Evolutionary conservation across 129 eudicot species (phyloP).

Genomic region (Chrysanthemum makinoi): DNA sequence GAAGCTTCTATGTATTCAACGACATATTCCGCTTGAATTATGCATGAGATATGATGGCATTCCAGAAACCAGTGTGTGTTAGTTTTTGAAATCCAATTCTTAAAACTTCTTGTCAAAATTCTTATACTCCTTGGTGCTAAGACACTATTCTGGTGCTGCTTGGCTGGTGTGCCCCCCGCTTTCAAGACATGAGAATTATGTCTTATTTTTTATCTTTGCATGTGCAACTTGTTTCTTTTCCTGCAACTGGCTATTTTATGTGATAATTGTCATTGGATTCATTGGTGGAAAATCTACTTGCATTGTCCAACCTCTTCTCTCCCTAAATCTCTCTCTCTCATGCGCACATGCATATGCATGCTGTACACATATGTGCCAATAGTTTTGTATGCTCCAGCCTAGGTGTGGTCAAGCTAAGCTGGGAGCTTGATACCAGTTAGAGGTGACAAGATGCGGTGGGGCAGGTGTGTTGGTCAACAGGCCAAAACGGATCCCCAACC

Average conservation of each 20-base stretch:
- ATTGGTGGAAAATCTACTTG: constrained; percentile 1
- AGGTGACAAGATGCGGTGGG: no score
- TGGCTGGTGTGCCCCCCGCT: constrained; percentile 27
- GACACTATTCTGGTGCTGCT: constrained; percentile 22
- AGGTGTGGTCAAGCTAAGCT: background rate
- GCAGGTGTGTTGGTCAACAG: no score
- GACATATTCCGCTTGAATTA: constrained; percentile 70
- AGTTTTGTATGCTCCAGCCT: background rate
- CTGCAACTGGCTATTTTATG: constrained; percentile 1
- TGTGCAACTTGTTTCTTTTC: constrained; percentile 10
- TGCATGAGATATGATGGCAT: constrained; percentile 32
- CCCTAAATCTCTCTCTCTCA: background rate
- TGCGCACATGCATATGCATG: background rate
- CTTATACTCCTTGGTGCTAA: background rate
- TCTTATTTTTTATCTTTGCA: background rate
- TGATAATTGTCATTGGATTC: constrained; percentile 8
- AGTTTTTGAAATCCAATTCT: constrained; percentile 13
- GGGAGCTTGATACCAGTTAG: background rate
- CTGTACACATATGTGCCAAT: background rate
- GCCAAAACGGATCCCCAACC: no score
- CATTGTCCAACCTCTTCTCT: background rate
- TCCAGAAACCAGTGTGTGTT: constrained; percentile 11
- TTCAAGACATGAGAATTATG: constrained; percentile 3
- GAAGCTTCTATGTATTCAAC: constrained; percentile 66
- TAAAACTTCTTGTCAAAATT: constrained; percentile 24